Conservation (phyloP, 129 eudicot species). For the Escallonia herrerae region DNA sequence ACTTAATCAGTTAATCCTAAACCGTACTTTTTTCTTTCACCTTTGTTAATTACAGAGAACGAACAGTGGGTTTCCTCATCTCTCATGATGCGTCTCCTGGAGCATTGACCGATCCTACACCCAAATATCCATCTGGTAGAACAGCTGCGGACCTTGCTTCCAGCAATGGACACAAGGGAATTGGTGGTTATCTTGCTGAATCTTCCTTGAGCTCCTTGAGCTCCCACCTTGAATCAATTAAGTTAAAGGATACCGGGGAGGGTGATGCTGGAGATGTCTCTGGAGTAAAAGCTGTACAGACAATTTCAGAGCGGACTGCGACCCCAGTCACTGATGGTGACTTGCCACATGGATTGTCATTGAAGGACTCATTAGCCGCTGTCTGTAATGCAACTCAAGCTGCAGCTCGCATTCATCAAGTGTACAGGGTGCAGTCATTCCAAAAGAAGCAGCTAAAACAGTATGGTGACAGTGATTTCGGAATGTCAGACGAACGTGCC, state of each 20-base stretch:
- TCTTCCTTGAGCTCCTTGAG: conserved; percentile 53
- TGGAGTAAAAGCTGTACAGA: conserved; percentile 50
- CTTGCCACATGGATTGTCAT: conserved; percentile 46
- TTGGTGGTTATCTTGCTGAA: conserved; percentile 91
- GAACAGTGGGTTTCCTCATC: conserved; percentile 70
- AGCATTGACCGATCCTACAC: conserved; percentile 79
- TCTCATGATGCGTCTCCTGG: conserved; percentile 89
- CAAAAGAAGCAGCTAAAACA: conserved; percentile 74
- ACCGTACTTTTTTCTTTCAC: neutral
- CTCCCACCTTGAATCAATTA: conserved; percentile 53
- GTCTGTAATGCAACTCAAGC: conserved; percentile 97
- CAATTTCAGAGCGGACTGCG: conserved; percentile 58
- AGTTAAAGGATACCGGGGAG: conserved; percentile 45
- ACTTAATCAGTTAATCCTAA: neutral
- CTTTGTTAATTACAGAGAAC: conserved; percentile 48
- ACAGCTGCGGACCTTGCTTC: conserved; percentile 87
- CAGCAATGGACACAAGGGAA: conserved; percentile 90
- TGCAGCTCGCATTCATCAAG: conserved; percentile 90
- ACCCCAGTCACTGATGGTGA: conserved; percentile 60
- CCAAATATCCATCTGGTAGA: conserved; percentile 68
- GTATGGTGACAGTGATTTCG: conserved; percentile 50
- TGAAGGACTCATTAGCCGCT: conserved; percentile 91
- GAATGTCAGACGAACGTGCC: conserved; percentile 64
- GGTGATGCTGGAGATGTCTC: conserved; percentile 29
- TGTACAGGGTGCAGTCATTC: conserved; percentile 83